A percentile compares a stretch with the other conserved stretches of the same genome.
Evolutionary conservation across 257 asterid genomes (phyloP).

Genomic region (Mitragyna speciosa): DNA sequence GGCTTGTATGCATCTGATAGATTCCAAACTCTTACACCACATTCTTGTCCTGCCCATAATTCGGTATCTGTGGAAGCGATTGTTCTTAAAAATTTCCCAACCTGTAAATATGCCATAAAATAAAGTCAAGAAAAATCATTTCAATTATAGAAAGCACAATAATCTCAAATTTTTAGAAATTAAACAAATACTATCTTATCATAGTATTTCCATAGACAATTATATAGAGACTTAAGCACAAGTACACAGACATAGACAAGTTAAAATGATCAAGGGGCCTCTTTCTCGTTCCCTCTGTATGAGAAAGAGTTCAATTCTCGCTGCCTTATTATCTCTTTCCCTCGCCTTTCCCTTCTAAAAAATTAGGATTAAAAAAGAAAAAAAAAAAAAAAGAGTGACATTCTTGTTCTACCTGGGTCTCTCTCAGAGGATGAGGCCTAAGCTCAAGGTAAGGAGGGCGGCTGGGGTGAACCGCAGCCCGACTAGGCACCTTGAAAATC

Average conservation of each 20-base stretch:
- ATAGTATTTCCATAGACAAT: too few species aligned
- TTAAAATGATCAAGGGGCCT: too few species aligned
- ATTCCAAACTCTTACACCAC: slow-evolving; percentile 90
- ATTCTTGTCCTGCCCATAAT: slow-evolving; percentile 94
- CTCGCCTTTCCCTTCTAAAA: background rate
- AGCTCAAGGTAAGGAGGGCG: slow-evolving; percentile 71
- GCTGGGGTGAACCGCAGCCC: slow-evolving; percentile 63
- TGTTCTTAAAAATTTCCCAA: slow-evolving; percentile 75
- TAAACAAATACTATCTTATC: too few species aligned
- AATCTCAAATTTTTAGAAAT: background rate
- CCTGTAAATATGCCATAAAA: slow-evolving; percentile 37
- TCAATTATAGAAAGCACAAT: background rate
- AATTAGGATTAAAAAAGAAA: background rate
- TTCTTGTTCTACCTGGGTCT: slow-evolving; percentile 53
- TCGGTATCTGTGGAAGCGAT: slow-evolving; percentile 75
- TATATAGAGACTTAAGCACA: too few species aligned
- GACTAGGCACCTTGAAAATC: slow-evolving; percentile 57
- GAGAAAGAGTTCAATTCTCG: too few species aligned
- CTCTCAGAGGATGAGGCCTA: slow-evolving; percentile 77
- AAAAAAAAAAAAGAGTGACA: background rate
- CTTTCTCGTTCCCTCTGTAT: too few species aligned
- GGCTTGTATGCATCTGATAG: slow-evolving; percentile 67
- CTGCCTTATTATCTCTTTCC: background rate
- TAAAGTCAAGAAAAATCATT: background rate
- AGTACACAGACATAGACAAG: too few species aligned